Evolutionary conservation across 306 rosid genomes (phyloP).

Genomic region (Malus domestica): DNA sequence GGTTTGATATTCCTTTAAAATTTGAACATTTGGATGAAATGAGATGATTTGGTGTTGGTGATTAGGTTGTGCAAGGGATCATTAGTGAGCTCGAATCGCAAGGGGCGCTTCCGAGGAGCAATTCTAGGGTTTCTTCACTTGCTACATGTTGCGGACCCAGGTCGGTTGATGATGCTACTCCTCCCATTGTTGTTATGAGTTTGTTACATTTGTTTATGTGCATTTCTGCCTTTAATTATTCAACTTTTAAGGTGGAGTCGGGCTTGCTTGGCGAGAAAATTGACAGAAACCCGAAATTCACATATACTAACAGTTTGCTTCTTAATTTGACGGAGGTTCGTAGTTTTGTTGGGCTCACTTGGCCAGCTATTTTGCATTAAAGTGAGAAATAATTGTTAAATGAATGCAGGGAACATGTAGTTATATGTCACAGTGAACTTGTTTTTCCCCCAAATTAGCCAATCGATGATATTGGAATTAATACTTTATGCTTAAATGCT

Average conservation of each 20-base stretch:
- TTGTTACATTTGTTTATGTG: background rate
- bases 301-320: background rate
- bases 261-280: slow-evolving; percentile 10
- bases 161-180: slow-evolving; percentile 34
- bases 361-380: background rate
- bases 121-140: slow-evolving; percentile 96
- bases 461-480: background rate
- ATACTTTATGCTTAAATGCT: background rate
- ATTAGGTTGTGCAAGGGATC: slow-evolving; percentile 88
- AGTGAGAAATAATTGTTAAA: background rate
- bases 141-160: slow-evolving; percentile 99
- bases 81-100: slow-evolving; percentile 99
- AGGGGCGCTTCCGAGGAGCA: slow-evolving; percentile 95
- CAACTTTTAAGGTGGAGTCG: background rate
- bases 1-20: background rate
- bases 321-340: background rate
- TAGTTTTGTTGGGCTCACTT: background rate
- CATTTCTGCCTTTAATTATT: background rate
- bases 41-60: slow-evolving; percentile 14
- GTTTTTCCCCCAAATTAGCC: background rate
- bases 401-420: background rate
- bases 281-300: background rate
- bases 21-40: background rate
- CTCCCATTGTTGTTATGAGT: background rate
- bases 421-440: background rate